Base-by-base conservation (phyloP, 2,329 filamentous ascomycete genomes). In the Fusarium agapanthi region DNA sequence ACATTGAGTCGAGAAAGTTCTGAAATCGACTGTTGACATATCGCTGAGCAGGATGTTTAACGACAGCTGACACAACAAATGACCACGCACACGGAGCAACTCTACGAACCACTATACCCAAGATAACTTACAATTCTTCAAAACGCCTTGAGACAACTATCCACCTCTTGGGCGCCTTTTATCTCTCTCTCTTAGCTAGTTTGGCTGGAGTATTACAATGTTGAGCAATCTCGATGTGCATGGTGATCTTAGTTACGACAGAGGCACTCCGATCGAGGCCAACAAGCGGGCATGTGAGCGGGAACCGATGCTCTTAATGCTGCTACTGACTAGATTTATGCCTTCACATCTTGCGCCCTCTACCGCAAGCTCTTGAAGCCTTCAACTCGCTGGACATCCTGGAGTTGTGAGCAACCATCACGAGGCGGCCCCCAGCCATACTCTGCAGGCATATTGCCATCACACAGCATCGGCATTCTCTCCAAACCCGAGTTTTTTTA, bases 321-420 rank as follows among this genome's bases (percentile, higher is more conserved):
- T 38, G 3, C 4, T 6, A 14, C 15, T 40, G 11, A 8, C 15
- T 40, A 10, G 2, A 22, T 10, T 2, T 6, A 40, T 28, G 11
- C 5, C n/a, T 18, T 8, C 10, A 3, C 0, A 28, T n/a, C 2
- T 14, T n/a, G 4, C 6, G 13, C 8, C 20, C 15, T 28, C 11
- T 3, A 8, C 3, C 4, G 26, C 20, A 38, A 18, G 6, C 8
- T 4, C 50, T 18, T 11, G 2, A 6, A n/a, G 15, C 6, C 34
- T 14, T 18, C 24, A 13, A n/a, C 15, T 28, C 20, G 7, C n/a
- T 22, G 15, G 24, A 11, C 2, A 54, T 54, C 7, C 4, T n/a
- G 35, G 35, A 22, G 24, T 40, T 18, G 24, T 4, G 20, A n/a
- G 15, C 12, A 54, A 18, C 24, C 24, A n/a, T 11, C 15, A 40